phyloP scores from a whole-genome alignment of 768 basidiomycete genomes.

The Hygrocybe coccinea region DNA sequence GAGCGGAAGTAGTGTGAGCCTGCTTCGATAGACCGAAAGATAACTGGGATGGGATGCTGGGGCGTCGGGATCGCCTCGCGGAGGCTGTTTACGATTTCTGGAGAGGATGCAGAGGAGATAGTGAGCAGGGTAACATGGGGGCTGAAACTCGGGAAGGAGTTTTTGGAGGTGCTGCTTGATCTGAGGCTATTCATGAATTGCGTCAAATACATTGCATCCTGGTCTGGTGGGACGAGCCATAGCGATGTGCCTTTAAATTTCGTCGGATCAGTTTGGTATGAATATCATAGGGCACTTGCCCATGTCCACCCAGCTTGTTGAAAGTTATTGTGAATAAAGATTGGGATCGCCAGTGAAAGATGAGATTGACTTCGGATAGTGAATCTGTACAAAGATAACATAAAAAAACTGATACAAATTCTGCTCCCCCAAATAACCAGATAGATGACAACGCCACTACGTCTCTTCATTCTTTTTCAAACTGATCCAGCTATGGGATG shows the following conservation, averaged over 20 bases:
- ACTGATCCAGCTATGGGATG: conserved; percentile 69
- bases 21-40: conserved; percentile 51
- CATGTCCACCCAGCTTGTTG: too few species aligned
- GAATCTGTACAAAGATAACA: not conserved
- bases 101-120: conserved; percentile 30
- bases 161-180: conserved; percentile 19
- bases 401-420: not conserved
- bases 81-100: conserved; percentile 33
- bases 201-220: conserved; percentile 41
- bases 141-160: conserved; percentile 55
- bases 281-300: too few species aligned
- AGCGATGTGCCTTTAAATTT: conserved; percentile 47
- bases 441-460: not conserved
- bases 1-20: conserved; percentile 68
- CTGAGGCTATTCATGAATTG: conserved; percentile 41
- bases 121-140: conserved; percentile 70
- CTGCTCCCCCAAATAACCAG: not conserved
- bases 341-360: too few species aligned
- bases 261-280: too few species aligned
- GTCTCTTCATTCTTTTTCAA: conserved; percentile 31
- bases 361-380: not conserved
- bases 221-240: conserved; percentile 63
- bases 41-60: conserved; percentile 34
- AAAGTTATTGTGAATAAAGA: too few species aligned
- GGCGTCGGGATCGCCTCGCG: conserved; percentile 26